Percentiles rank a stretch among this genome's conserved stretches.
Evolutionary conservation across 2,329 filamentous ascomycete species (phyloP).

Genomic region (Cytospora paraplurivora): DNA sequence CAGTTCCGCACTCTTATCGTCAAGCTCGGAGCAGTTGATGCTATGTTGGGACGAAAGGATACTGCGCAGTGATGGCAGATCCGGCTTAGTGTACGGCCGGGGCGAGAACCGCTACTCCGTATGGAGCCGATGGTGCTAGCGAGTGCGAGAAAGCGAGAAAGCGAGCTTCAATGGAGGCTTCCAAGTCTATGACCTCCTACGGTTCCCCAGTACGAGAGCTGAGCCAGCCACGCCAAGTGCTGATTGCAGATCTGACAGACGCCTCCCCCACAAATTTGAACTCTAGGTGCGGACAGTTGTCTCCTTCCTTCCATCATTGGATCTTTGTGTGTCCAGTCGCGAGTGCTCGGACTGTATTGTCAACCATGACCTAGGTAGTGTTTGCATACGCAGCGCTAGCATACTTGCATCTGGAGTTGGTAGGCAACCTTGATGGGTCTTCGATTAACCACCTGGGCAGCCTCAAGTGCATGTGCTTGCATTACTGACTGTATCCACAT

Average conservation of each 20-base stretch:
- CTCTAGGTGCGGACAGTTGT: background rate
- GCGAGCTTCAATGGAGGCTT: background rate
- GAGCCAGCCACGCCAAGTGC: background rate
- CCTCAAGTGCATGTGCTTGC: too few species aligned
- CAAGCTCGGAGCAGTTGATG: background rate
- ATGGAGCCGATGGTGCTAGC: background rate
- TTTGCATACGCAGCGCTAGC: background rate
- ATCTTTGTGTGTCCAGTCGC: background rate
- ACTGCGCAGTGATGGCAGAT: background rate
- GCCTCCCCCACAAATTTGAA: background rate
- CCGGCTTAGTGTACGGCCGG: background rate
- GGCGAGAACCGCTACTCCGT: background rate
- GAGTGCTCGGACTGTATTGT: background rate
- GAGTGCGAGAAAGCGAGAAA: conserved; percentile 14
- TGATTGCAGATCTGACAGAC: background rate
- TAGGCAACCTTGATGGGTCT: background rate
- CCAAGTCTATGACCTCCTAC: background rate
- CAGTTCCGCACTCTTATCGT: background rate
- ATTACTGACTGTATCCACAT: too few species aligned
- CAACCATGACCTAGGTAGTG: background rate
- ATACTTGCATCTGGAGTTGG: background rate
- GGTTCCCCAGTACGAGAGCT: background rate
- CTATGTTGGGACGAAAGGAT: background rate
- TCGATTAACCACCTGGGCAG: too few species aligned
- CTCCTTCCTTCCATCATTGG: background rate